These are phyloP conservation scores for Pisolithus sp. DNA, from an alignment of 768 basidiomycete genomes.

Conservation along the genomic window DNA sequence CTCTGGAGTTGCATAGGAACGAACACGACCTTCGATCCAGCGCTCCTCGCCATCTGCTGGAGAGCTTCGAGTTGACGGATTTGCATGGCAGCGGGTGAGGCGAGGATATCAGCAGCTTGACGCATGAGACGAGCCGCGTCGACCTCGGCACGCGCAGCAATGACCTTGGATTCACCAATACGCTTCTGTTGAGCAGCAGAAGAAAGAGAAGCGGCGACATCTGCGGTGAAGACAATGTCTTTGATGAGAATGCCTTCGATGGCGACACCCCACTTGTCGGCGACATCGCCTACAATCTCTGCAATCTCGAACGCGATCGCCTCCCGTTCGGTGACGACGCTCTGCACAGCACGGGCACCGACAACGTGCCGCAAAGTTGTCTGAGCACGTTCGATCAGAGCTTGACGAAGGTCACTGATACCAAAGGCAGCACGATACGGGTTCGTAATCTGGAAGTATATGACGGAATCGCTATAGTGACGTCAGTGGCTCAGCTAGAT, in stretches of 20 bases:
- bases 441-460: constrained; percentile 85
- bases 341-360: constrained; percentile 91
- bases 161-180: constrained; percentile 94
- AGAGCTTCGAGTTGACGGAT: constrained; percentile 95
- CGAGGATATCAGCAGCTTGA: constrained; percentile 92
- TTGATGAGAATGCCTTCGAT: constrained; percentile 96
- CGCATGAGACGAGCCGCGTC: constrained; percentile 94
- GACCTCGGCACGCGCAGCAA: constrained; percentile 92
- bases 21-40: constrained; percentile 88
- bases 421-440: constrained; percentile 95
- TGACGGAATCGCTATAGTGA: constrained; percentile 71
- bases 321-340: constrained; percentile 94
- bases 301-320: constrained; percentile 96
- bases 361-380: constrained; percentile 98
- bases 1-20: constrained; percentile 89
- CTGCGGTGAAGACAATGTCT: constrained; percentile 88
- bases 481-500: not conserved
- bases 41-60: constrained; percentile 89
- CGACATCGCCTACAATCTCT: constrained; percentile 87
- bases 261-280: constrained; percentile 94
- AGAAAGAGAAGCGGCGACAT: constrained; percentile 86
- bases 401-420: constrained; percentile 82
- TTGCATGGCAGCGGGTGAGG: constrained; percentile 95
- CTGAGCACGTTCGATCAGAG: constrained; percentile 79
- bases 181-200: constrained; percentile 97